phyloP scores from a whole-genome alignment of 2,329 filamentous ascomycete genomes.

The Diaporthe citri region DNA sequence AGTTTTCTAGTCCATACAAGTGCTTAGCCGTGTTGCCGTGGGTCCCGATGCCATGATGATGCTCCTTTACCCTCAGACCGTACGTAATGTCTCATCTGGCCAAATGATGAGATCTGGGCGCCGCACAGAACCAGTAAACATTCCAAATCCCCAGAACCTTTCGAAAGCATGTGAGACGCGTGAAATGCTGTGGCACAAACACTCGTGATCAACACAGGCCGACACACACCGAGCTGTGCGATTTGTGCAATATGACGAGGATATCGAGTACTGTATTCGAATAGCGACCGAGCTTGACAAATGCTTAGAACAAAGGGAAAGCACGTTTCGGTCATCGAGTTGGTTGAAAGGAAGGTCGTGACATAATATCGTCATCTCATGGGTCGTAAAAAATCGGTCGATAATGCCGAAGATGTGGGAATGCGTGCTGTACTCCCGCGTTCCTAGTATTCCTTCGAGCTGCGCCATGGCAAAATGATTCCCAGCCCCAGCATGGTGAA shows the following conservation, averaged over 20 bases:
- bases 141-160: constrained; percentile 29
- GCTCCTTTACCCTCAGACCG: not conserved
- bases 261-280: constrained; percentile 29
- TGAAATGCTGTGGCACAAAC: constrained; percentile 16
- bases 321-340: constrained; percentile 25
- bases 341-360: constrained; percentile 37
- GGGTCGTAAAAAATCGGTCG: constrained; percentile 34
- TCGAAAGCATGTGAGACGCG: not conserved
- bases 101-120: constrained; percentile 18
- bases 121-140: constrained; percentile 23
- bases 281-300: constrained; percentile 24
- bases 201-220: constrained; percentile 18
- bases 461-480: constrained; percentile 21
- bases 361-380: constrained; percentile 38
- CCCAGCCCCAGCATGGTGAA: constrained; percentile 36
- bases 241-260: constrained; percentile 29
- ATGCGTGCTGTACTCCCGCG: constrained; percentile 35
- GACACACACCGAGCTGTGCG: constrained; percentile 5
- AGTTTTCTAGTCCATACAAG: constrained; percentile 24
- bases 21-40: not conserved
- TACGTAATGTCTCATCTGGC: not conserved
- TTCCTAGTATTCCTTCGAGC: constrained; percentile 20
- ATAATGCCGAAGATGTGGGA: constrained; percentile 33
- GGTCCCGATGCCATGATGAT: constrained; percentile 5
- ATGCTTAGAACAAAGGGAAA: constrained; percentile 28